A percentile compares a stretch with the other conserved stretches of the same genome.
Conservation (phyloP, 2,329 filamentous ascomycete species). For the Phaeosphaeria sp. region DNA sequence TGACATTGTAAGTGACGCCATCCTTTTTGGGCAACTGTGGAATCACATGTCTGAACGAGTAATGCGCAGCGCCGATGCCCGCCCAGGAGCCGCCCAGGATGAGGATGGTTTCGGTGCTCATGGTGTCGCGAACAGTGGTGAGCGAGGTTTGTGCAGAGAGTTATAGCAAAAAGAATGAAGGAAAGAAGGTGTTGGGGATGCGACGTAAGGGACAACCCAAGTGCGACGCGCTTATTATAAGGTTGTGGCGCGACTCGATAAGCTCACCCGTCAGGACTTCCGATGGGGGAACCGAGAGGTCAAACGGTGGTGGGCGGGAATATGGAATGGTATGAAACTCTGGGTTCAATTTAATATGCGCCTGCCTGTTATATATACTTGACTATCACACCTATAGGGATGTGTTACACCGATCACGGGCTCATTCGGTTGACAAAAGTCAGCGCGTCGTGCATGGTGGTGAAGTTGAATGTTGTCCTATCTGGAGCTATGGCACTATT, state of each 20-base stretch:
- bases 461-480: background rate
- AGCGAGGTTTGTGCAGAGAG: background rate
- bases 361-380: background rate
- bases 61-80: constrained; percentile 46
- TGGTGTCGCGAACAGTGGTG: constrained; percentile 17
- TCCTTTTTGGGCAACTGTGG: constrained; percentile 45
- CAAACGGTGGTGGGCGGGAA: background rate
- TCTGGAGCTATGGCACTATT: background rate
- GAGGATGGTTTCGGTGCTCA: constrained; percentile 46
- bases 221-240: constrained; percentile 16
- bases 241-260: constrained; percentile 15
- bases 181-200: constrained; percentile 6
- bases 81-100: constrained; percentile 46
- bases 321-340: background rate
- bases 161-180: background rate
- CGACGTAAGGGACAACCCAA: constrained; percentile 7
- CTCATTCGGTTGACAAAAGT: background rate
- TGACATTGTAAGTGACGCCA: constrained; percentile 57
- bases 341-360: background rate
- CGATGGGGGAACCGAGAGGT: constrained; percentile 23
- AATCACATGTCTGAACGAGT: constrained; percentile 42
- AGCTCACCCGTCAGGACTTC: constrained; percentile 14
- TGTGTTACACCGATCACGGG: background rate
- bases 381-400: background rate
- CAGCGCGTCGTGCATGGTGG: background rate